Conservation (phyloP, 176 grass and related monocot genomes). For the Avena atlantica region DNA sequence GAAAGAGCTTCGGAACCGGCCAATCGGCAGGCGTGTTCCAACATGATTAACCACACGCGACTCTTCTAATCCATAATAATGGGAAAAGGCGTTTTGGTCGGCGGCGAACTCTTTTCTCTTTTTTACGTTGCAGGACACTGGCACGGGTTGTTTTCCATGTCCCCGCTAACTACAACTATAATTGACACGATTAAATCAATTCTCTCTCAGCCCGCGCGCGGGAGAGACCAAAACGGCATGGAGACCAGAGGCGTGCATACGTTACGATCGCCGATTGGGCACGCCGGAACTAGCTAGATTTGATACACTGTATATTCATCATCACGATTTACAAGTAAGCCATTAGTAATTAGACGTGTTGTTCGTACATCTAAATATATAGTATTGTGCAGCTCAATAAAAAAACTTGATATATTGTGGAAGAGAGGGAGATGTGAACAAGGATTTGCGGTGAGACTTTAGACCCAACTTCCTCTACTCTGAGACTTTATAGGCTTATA, state of each 20-base stretch:
- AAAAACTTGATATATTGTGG: too few relatives aligned
- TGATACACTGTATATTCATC: too few relatives aligned
- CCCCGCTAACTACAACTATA: constrained; percentile 25
- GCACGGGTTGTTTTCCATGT: constrained; percentile 40
- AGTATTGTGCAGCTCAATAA: too few relatives aligned
- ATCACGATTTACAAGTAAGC: too few relatives aligned
- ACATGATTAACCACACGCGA: not conserved
- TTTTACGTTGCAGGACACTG: not conserved
- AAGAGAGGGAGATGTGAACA: too few relatives aligned
- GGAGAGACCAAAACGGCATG: not conserved
- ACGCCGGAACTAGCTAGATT: not conserved
- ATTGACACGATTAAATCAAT: not conserved
- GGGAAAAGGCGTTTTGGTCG: constrained; percentile 22
- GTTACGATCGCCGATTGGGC: not conserved
- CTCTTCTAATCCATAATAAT: not conserved
- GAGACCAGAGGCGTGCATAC: not conserved
- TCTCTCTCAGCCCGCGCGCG: not conserved
- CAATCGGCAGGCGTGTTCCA: too few relatives aligned
- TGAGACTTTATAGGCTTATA: too few relatives aligned
- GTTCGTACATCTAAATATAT: too few relatives aligned
- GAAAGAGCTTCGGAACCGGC: too few relatives aligned
- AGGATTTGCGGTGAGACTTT: too few relatives aligned
- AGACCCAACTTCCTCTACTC: too few relatives aligned
- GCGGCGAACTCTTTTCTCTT: constrained; percentile 1
- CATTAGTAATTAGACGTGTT: too few relatives aligned